phyloP scores from a whole-genome alignment of 768 basidiomycete species.

The Tremella fuciformis region DNA sequence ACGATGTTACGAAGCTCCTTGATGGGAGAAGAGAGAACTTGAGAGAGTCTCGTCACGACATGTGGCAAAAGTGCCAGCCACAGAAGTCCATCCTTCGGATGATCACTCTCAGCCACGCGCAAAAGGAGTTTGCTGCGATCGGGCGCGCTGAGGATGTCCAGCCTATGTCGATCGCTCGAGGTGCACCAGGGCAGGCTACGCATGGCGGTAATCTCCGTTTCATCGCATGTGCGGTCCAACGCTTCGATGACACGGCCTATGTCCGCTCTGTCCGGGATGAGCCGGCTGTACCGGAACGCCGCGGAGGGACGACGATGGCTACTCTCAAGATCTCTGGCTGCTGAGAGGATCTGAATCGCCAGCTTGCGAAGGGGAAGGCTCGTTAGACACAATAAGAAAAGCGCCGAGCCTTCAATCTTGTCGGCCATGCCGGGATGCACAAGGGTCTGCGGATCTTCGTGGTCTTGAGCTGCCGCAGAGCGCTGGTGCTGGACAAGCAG shows the following conservation, averaged over 20 bases:
- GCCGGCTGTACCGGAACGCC: constrained; percentile 35
- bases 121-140: constrained; percentile 34
- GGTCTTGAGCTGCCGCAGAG: constrained; percentile 49
- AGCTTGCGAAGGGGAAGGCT: constrained; percentile 57
- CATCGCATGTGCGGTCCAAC: constrained; percentile 26
- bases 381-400: constrained; percentile 66
- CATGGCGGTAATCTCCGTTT: constrained; percentile 30
- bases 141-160: constrained; percentile 27
- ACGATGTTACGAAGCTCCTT: constrained; percentile 34
- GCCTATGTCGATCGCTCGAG: constrained; percentile 35
- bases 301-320: constrained; percentile 32
- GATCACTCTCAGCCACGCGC: constrained; percentile 42
- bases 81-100: constrained; percentile 41
- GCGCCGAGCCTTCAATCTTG: constrained; percentile 65
- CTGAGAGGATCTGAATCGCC: constrained; percentile 66
- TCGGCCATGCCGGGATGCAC: constrained; percentile 12
- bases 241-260: constrained; percentile 31
- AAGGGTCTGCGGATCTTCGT: constrained; percentile 3
- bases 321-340: constrained; percentile 45
- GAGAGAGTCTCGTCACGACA: constrained; percentile 28
- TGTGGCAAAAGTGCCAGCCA: constrained; percentile 44
- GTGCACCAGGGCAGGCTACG: constrained; percentile 36
- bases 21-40: constrained; percentile 26
- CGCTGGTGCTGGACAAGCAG: constrained; percentile 61
- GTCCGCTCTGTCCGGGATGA: constrained; percentile 24